Percentiles rank a stretch among this genome's conserved stretches.
These are phyloP conservation scores for Hypoxylon sp. DNA, from an alignment of 2,329 filamentous ascomycete genomes.

Conservation along the genomic window DNA sequence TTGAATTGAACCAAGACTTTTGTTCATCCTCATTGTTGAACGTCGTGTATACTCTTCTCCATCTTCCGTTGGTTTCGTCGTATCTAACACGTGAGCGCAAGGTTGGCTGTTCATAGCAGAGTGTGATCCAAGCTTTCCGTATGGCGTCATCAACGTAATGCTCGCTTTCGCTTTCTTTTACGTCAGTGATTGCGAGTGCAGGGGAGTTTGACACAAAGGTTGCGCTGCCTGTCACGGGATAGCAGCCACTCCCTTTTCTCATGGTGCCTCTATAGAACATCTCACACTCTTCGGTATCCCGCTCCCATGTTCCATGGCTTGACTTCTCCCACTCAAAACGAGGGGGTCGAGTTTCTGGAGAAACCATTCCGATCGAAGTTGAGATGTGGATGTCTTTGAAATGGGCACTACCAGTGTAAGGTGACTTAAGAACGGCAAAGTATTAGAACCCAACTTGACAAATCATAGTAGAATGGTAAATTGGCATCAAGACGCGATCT, in stretches of 20 bases:
- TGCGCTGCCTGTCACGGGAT: constrained; percentile 27
- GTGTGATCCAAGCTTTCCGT: constrained; percentile 21
- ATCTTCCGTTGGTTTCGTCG: constrained; percentile 1
- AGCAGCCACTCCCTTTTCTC: constrained; percentile 20
- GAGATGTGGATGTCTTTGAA: not conserved
- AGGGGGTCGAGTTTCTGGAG: not conserved
- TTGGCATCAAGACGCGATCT: not conserved
- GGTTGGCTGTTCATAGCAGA: constrained; percentile 30
- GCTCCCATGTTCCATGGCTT: constrained; percentile 15
- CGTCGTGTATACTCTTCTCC: constrained; percentile 27
- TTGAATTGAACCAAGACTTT: constrained; percentile 21
- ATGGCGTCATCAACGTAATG: constrained; percentile 17
- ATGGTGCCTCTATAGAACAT: constrained; percentile 15
- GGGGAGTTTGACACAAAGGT: constrained; percentile 8
- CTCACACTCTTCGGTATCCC: constrained; percentile 35
- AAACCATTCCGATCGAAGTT: not conserved
- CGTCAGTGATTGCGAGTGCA: not conserved
- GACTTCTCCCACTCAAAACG: constrained; percentile 23
- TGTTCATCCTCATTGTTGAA: constrained; percentile 13
- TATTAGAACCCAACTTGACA: too few species aligned
- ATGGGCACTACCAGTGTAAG: too few species aligned
- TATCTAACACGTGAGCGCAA: constrained; percentile 18
- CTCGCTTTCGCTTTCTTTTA: constrained; percentile 1
- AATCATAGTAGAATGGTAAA: not conserved
- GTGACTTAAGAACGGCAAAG: too few species aligned